Evolutionary conservation across 805 yeast species (phyloP).

Genomic region (Ogataea paraovalis): DNA sequence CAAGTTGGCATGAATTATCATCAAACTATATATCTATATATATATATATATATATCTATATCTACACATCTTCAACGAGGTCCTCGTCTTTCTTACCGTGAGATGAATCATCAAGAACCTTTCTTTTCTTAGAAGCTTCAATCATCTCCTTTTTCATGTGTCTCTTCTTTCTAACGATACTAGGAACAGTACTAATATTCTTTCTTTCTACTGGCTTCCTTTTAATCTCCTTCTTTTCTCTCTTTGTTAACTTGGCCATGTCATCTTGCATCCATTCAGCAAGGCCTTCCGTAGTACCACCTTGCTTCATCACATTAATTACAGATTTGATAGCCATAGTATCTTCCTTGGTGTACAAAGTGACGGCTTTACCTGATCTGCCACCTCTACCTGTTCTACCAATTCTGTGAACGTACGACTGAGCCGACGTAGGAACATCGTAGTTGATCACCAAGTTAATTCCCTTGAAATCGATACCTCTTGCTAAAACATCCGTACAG

Average conservation of each 20-base stretch:
- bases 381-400: constrained; percentile 99
- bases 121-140: constrained; percentile 62
- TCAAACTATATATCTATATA: too few species aligned
- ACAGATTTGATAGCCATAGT: constrained; percentile 70
- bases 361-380: constrained; percentile 78
- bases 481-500: constrained; percentile 91
- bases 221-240: constrained; percentile 59
- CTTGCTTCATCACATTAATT: constrained; percentile 91
- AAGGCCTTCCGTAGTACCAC: constrained; percentile 59
- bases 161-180: constrained; percentile 58
- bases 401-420: constrained; percentile 93
- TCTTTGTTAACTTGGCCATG: constrained; percentile 60
- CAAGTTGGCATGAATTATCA: too few species aligned
- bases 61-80: background rate
- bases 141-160: constrained; percentile 67
- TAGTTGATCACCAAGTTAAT: constrained; percentile 92
- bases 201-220: constrained; percentile 57
- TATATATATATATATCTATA: too few species aligned
- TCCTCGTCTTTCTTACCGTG: background rate
- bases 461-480: constrained; percentile 97
- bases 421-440: constrained; percentile 92
- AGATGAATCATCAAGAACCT: background rate
- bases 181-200: constrained; percentile 82
- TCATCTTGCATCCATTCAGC: constrained; percentile 75
- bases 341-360: constrained; percentile 92